Conservation (phyloP, 192 early-diverging fungal species). For the Borealophlyctis nickersoniae region DNA sequence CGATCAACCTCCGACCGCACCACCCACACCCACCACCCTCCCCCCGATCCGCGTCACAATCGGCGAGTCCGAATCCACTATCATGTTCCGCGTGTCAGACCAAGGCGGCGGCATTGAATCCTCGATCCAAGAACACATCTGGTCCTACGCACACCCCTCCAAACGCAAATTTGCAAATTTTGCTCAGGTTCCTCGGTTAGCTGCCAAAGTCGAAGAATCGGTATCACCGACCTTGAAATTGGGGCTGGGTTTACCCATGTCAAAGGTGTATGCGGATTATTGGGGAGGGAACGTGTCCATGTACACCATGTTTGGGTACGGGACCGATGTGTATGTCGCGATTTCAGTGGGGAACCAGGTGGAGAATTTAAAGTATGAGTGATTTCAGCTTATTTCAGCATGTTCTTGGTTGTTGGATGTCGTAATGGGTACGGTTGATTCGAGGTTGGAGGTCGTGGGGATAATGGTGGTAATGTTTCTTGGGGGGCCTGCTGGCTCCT, state of each 20-base stretch:
- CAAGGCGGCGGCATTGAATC: constrained; percentile 83
- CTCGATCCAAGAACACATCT: constrained; percentile 65
- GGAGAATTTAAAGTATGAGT: constrained; percentile 24
- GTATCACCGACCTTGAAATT: constrained; percentile 39
- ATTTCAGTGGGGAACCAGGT: constrained; percentile 48
- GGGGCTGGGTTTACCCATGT: constrained; percentile 92
- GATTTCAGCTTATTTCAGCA: too few species aligned
- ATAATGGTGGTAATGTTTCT: too few species aligned
- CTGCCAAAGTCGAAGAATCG: constrained; percentile 70
- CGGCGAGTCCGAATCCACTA: constrained; percentile 66
- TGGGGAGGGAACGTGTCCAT: constrained; percentile 88
- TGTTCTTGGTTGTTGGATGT: too few species aligned
- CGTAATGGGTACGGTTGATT: too few species aligned
- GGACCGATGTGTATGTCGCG: constrained; percentile 87
- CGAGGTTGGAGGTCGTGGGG: too few species aligned
- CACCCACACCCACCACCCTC: constrained; percentile 28
- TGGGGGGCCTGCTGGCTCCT: too few species aligned
- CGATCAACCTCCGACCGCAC: constrained; percentile 9
- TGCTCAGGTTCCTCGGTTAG: constrained; percentile 71
- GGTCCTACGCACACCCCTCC: constrained; percentile 74
- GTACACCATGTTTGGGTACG: constrained; percentile 80
- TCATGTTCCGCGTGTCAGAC: constrained; percentile 91
- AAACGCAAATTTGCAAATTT: constrained; percentile 62
- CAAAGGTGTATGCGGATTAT: constrained; percentile 87
- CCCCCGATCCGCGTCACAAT: constrained; percentile 87